These are phyloP conservation scores for Fusarium staphyleae DNA, from an alignment of 2,329 filamentous ascomycete species.

Conservation along the genomic window DNA sequence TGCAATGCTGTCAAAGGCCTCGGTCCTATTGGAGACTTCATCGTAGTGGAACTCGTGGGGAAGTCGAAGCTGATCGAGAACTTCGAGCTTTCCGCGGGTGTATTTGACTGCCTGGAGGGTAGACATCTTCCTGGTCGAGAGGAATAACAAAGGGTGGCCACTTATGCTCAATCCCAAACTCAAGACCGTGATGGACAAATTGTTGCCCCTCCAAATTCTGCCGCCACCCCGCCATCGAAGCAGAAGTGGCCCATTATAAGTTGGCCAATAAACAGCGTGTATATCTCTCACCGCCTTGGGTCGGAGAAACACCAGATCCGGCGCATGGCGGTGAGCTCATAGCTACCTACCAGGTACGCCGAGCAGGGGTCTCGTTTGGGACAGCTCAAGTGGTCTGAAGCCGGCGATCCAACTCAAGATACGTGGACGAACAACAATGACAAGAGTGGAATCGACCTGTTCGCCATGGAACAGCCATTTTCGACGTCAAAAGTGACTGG, in stretches of 20 bases:
- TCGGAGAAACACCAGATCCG: conserved; percentile 42
- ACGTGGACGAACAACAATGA: conserved; percentile 42
- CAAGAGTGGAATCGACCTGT: conserved; percentile 37
- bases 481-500: conserved; percentile 81
- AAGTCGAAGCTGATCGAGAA: conserved; percentile 83
- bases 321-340: conserved; percentile 37
- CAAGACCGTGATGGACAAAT: conserved; percentile 15
- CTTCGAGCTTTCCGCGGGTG: conserved; percentile 72
- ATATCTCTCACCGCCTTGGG: conserved; percentile 8
- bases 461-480: conserved; percentile 69
- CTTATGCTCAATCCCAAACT: conserved; percentile 2
- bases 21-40: conserved; percentile 70
- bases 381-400: conserved; percentile 35
- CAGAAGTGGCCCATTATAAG: conserved; percentile 25
- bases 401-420: conserved; percentile 21
- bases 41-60: conserved; percentile 84
- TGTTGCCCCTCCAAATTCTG: conserved; percentile 47
- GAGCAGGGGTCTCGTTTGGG: conserved; percentile 31
- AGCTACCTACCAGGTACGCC: conserved; percentile 24
- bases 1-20: conserved; percentile 83
- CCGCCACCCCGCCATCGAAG: conserved; percentile 42
- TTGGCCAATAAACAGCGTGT: conserved; percentile 23
- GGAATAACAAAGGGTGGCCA: not conserved
- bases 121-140: conserved; percentile 51
- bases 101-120: conserved; percentile 81